Evolutionary conservation across 306 rosid species (phyloP).

Genomic region (Dicorynia guianensis): DNA sequence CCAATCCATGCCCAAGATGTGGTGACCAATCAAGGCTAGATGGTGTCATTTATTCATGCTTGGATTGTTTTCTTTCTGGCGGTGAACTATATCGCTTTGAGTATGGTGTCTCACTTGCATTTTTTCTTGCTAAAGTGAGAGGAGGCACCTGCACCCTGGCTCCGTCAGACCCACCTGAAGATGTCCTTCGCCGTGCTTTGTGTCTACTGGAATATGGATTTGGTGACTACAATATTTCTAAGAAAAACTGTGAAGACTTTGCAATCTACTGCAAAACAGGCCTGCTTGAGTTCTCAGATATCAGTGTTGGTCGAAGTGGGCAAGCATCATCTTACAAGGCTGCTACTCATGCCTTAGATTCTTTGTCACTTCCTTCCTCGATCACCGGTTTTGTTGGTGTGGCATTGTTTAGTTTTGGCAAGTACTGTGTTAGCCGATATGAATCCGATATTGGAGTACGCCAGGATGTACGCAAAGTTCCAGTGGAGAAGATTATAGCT

Average conservation of each 20-base stretch:
- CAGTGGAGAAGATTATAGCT: slow-evolving; percentile 54
- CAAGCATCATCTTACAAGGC: slow-evolving; percentile 62
- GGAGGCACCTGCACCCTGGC: slow-evolving; percentile 89
- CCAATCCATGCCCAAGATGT: slow-evolving; percentile 63
- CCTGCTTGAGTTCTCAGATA: slow-evolving; percentile 47
- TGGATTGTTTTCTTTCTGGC: slow-evolving; percentile 69
- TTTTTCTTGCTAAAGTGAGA: slow-evolving; percentile 67
- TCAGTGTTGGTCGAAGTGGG: slow-evolving; percentile 65
- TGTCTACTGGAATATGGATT: slow-evolving; percentile 77
- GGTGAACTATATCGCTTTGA: slow-evolving; percentile 64
- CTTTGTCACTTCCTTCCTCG: slow-evolving; percentile 49
- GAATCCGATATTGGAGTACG: slow-evolving; percentile 65
- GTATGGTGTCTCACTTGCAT: slow-evolving; percentile 53
- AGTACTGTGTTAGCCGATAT: slow-evolving; percentile 56
- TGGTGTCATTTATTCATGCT: slow-evolving; percentile 70
- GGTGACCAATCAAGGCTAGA: slow-evolving; percentile 45
- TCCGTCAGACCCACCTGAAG: slow-evolving; percentile 48
- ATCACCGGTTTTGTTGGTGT: slow-evolving; percentile 44
- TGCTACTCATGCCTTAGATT: slow-evolving; percentile 33
- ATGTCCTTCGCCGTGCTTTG: slow-evolving; percentile 59
- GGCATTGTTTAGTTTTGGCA: slow-evolving; percentile 49
- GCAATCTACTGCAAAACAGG: slow-evolving; percentile 91
- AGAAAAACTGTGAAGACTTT: slow-evolving; percentile 83
- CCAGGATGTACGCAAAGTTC: slow-evolving; percentile 58
- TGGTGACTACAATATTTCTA: slow-evolving; percentile 60